These are phyloP conservation scores for Myriosclerotinia duriaeana DNA, from an alignment of 2,329 filamentous ascomycete species.

Conservation along the genomic window DNA sequence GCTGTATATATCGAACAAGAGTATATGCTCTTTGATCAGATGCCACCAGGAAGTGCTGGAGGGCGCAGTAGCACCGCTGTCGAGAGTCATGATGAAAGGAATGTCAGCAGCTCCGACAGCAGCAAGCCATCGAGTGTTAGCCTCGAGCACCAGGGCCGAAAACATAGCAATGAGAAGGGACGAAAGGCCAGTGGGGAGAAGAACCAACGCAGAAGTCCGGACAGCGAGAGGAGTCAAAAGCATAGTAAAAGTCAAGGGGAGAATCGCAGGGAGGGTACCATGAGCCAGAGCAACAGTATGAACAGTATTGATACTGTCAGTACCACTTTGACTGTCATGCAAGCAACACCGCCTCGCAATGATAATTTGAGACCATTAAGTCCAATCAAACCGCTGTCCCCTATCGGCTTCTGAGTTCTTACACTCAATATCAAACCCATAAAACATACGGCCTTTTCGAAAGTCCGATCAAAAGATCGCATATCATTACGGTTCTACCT, in stretches of 20 bases:
- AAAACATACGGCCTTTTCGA: constrained; percentile 1
- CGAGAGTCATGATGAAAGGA: constrained; percentile 52
- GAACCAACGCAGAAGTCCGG: constrained; percentile 8
- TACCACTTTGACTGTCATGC: constrained; percentile 35
- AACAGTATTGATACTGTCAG: constrained; percentile 44
- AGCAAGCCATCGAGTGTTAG: constrained; percentile 50
- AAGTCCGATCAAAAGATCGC: constrained; percentile 10
- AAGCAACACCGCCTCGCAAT: constrained; percentile 33
- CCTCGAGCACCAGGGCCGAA: constrained; percentile 30
- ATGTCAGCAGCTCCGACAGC: constrained; percentile 65
- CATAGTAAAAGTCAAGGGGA: constrained; percentile 8
- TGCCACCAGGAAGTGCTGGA: constrained; percentile 47
- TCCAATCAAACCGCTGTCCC: constrained; percentile 65
- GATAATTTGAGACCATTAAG: constrained; percentile 51
- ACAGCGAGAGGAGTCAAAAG: constrained; percentile 3
- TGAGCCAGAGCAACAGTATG: constrained; percentile 44
- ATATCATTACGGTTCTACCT: constrained; percentile 11
- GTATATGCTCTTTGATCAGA: constrained; percentile 59
- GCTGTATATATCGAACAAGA: constrained; percentile 73
- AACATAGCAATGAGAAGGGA: constrained; percentile 18
- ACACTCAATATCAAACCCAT: neutral
- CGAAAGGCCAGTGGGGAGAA: constrained; percentile 20
- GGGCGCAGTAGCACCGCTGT: constrained; percentile 38
- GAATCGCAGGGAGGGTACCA: neutral
- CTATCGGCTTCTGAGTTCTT: constrained; percentile 51